Base-by-base conservation (phyloP, 73 alveolate species). In the Durusdinium trenchii region DNA sequence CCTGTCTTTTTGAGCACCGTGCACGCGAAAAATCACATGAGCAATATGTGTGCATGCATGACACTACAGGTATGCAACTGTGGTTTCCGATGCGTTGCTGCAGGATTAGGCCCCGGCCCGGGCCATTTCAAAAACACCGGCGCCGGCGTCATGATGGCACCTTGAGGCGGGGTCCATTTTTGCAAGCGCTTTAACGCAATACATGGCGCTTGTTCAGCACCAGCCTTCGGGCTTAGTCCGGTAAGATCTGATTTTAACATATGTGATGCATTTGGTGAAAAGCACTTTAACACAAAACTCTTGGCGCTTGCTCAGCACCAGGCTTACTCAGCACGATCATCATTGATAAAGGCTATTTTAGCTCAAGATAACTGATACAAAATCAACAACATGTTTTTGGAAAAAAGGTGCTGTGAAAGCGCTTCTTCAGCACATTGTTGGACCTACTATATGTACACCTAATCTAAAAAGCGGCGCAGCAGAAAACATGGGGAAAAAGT, bases 401-500 rank as follows among this genome's bases (percentile, higher is more conserved):
- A 67, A 32, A 20, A 67, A 38, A 67, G 26, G 26, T 32, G n/a
- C 43, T 20, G 46, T 9, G 43, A 67, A 32, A 20, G 47, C 30
- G 43, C 26, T 32, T 32, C 18, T 67, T 67, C n/a, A 32, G 81
- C 9, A 67, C 26, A 20, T 32, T 32, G 43, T 32, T 5, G 7
- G 38, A 14, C 26, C 26, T 67, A 20, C 46, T 32, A 67, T 45
- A 20, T 28, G 38, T 20, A n/a, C 38, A 67, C 81, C 43, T 20
- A 67, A 14, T 20, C 20, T 67, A 5, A 26, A 42, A 9, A 9
- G 32, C 9, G 78, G 16, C 38, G n/a, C 50, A 0, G 2, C 46
- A 67, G n/a, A 28, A 73, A 73, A 79, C 90, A 79, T 79, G 90
- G 67, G 45, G 51, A 47, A 43, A 23, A 84, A 52, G 64, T 14